These are phyloP conservation scores for Solanum virginianum DNA, from an alignment of 257 asterid species.

Conservation along the genomic window DNA sequence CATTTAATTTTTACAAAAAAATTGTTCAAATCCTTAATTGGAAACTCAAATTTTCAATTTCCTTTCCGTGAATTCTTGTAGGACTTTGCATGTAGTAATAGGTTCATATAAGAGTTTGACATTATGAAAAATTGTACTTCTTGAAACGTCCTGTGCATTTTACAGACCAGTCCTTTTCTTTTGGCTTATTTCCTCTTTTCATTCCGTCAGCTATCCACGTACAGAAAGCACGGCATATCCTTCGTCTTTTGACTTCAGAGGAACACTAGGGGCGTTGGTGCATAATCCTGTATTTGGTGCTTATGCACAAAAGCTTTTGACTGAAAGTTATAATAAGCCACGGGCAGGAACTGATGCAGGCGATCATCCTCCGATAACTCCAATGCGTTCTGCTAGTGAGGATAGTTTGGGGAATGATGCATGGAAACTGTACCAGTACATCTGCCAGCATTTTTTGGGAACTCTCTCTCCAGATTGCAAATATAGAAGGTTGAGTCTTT, in stretches of 20 bases:
- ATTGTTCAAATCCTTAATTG: not conserved
- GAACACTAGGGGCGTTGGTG: conserved; percentile 54
- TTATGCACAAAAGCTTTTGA: conserved; percentile 47
- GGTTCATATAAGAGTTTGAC: not conserved
- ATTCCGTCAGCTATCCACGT: conserved; percentile 65
- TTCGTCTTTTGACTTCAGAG: conserved; percentile 75
- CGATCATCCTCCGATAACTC: conserved; percentile 96
- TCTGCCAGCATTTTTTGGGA: conserved; percentile 87
- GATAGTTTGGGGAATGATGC: conserved; percentile 69
- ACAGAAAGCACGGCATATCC: conserved; percentile 95
- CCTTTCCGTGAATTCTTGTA: not conserved
- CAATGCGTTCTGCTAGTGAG: conserved; percentile 76
- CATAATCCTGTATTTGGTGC: conserved; percentile 51
- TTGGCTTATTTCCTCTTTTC: not conserved
- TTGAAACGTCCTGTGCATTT: not conserved
- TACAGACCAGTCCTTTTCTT: not conserved
- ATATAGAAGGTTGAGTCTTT: conserved; percentile 40
- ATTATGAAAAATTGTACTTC: not conserved
- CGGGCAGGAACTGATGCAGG: conserved; percentile 81
- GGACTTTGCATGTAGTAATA: not conserved
- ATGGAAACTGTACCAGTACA: conserved; percentile 74
- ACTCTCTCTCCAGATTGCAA: conserved; percentile 79
- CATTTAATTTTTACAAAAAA: not conserved
- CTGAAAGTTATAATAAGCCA: conserved; percentile 56
- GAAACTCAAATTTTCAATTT: not conserved